phyloP scores from a whole-genome alignment of 345 rosid genomes.

The Dipteronia sinensis region DNA sequence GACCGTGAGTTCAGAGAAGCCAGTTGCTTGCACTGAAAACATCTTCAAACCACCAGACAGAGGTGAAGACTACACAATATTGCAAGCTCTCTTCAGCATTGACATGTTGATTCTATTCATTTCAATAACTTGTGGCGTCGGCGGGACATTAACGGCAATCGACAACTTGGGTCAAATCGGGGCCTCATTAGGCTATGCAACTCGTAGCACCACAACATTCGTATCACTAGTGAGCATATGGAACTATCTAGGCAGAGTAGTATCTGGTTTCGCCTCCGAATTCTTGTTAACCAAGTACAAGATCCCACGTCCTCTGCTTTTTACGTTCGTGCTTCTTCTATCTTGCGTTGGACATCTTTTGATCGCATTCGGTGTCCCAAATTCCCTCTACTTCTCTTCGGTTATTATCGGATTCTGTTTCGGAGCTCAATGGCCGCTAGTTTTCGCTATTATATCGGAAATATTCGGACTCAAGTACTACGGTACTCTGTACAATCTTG shows the following conservation, averaged over 20 bases:
- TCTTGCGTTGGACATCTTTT: conserved; percentile 45
- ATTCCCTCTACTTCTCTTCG: conserved; percentile 38
- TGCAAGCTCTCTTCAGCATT: conserved; percentile 28
- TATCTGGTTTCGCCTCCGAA: conserved; percentile 25
- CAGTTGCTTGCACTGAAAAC: conserved; percentile 16
- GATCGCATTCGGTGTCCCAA: conserved; percentile 41
- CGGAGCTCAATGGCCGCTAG: conserved; percentile 47
- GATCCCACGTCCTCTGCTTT: conserved; percentile 26
- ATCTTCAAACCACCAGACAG: conserved; percentile 25
- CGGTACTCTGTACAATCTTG: conserved; percentile 38
- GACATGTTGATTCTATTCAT: conserved; percentile 28
- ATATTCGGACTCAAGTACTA: conserved; percentile 48
- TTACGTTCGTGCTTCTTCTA: conserved; percentile 37
- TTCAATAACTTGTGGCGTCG: conserved; percentile 25
- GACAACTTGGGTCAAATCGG: conserved; percentile 30
- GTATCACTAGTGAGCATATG: conserved; percentile 32
- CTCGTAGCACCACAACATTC: conserved; percentile 25
- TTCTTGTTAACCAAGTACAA: conserved; percentile 18
- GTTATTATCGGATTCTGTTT: conserved; percentile 44
- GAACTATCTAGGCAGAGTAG: conserved; percentile 25
- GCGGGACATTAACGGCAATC: conserved; percentile 27
- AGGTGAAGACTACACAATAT: conserved; percentile 27
- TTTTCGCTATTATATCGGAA: conserved; percentile 43
- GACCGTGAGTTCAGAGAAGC: conserved; percentile 1
- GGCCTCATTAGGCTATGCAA: conserved; percentile 22